These are phyloP conservation scores for Aureobasidium sp. DNA, from an alignment of 2,329 filamentous ascomycete genomes.

Conservation along the genomic window DNA sequence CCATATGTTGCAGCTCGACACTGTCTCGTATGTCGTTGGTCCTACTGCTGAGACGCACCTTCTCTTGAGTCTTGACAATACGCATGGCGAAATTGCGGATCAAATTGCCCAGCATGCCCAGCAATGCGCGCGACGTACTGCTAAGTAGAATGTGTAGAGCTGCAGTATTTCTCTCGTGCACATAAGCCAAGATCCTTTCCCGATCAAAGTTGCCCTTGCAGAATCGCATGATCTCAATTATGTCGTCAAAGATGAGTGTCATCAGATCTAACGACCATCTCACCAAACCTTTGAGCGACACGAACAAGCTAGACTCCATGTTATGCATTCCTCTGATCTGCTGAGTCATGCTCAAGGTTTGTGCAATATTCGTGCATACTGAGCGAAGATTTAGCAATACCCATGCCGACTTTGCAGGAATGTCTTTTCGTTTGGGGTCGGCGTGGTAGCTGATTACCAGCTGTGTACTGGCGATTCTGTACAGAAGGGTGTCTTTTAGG, in stretches of 20 bases:
- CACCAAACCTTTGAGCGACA: constrained; percentile 63
- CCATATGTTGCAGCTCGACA: not conserved
- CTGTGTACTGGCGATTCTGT: constrained; percentile 69
- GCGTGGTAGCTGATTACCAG: constrained; percentile 67
- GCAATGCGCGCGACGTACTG: constrained; percentile 63
- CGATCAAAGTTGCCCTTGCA: not conserved
- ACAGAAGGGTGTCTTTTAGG: constrained; percentile 62
- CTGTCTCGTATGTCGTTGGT: not conserved
- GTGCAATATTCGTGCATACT: constrained; percentile 28
- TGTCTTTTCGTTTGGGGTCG: constrained; percentile 46
- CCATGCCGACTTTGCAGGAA: constrained; percentile 67
- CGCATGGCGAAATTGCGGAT: constrained; percentile 31
- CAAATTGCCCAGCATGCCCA: constrained; percentile 59
- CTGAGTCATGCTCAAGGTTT: constrained; percentile 18
- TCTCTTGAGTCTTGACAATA: not conserved
- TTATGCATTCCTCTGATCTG: constrained; percentile 10
- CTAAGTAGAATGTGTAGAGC: constrained; percentile 53
- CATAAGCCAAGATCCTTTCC: not conserved
- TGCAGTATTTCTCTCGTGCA: constrained; percentile 17
- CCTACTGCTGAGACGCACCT: constrained; percentile 25
- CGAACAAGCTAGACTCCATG: constrained; percentile 53
- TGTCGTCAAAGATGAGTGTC: constrained; percentile 46
- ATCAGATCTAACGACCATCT: constrained; percentile 67
- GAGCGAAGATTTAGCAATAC: constrained; percentile 67
- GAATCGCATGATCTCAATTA: constrained; percentile 26